These are phyloP conservation scores for Dactylellina cionopaga DNA, from an alignment of 2,329 filamentous ascomycete genomes.

Conservation along the genomic window DNA sequence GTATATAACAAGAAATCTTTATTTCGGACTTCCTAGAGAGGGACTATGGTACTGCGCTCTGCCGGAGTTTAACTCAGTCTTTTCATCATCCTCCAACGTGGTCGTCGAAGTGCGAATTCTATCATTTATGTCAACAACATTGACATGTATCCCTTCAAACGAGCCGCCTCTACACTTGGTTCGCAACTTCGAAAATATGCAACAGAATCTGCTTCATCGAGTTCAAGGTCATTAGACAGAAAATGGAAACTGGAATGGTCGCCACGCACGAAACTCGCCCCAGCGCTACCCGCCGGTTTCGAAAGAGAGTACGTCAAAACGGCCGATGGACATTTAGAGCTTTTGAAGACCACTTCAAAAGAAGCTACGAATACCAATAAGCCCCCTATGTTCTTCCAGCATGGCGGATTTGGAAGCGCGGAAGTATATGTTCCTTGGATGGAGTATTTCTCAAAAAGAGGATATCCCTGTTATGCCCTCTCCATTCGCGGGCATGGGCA, in stretches of 20 bases:
- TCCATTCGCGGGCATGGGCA: conserved; percentile 67
- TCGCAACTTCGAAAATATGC: neutral
- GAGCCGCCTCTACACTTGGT: neutral
- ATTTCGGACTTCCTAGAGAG: no score
- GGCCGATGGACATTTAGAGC: conserved; percentile 19
- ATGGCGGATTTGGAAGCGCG: conserved; percentile 64
- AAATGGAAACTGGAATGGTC: conserved; percentile 44
- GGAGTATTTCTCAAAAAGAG: conserved; percentile 63
- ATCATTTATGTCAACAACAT: no score
- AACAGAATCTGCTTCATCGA: neutral
- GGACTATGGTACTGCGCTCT: no score
- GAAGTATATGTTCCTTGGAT: conserved; percentile 68
- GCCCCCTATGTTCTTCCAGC: conserved; percentile 33
- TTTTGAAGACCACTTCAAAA: conserved; percentile 17
- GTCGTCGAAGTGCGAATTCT: no score
- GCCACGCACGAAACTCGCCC: conserved; percentile 5
- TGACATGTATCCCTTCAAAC: conserved; percentile 10
- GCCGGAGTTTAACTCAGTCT: no score
- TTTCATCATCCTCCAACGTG: no score
- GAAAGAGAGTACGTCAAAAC: conserved; percentile 30
- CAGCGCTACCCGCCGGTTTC: conserved; percentile 4
- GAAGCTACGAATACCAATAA: conserved; percentile 3
- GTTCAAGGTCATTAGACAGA: neutral
- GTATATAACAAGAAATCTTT: no score
- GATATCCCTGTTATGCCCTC: conserved; percentile 66